These are phyloP conservation scores for Ceratocystis colombiana DNA, from an alignment of 2,329 filamentous ascomycete species.

Conservation along the genomic window DNA sequence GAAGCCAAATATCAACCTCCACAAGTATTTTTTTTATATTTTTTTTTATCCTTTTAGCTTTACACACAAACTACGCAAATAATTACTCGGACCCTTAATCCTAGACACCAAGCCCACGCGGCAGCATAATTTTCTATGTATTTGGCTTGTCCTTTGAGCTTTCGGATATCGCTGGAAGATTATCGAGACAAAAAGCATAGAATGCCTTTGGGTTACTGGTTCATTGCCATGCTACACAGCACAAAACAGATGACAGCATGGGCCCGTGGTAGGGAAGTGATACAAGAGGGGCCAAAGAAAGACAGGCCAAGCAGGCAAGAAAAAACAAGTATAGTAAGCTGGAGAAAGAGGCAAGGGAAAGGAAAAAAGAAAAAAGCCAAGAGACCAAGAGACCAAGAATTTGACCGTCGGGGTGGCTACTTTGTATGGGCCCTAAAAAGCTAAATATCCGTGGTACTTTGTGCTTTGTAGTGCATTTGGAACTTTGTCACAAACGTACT, in stretches of 20 bases:
- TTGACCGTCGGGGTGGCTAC: not conserved
- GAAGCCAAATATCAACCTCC: not conserved
- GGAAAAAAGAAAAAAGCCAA: not conserved
- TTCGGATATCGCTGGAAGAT: not conserved
- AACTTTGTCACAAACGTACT: not conserved
- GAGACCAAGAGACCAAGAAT: not conserved
- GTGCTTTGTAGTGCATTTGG: not conserved
- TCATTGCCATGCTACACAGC: not conserved
- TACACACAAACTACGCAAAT: too few relatives aligned
- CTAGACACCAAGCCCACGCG: not conserved
- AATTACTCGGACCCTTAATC: too few relatives aligned
- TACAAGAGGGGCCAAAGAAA: not conserved
- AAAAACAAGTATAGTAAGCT: not conserved
- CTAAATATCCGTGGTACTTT: not conserved
- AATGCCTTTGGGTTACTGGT: not conserved
- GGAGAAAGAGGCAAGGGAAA: not conserved
- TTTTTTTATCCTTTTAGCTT: too few relatives aligned
- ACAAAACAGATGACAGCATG: constrained; percentile 1
- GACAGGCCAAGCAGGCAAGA: not conserved
- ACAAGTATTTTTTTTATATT: too few relatives aligned
- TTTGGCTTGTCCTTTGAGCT: not conserved
- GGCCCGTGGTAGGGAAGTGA: not conserved
- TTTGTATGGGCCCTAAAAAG: not conserved
- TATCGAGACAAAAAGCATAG: not conserved
- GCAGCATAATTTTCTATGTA: not conserved